These are phyloP conservation scores for Rhodotorula sp. DNA, from an alignment of 1,284 basidiomycete species.

Conservation along the genomic window DNA sequence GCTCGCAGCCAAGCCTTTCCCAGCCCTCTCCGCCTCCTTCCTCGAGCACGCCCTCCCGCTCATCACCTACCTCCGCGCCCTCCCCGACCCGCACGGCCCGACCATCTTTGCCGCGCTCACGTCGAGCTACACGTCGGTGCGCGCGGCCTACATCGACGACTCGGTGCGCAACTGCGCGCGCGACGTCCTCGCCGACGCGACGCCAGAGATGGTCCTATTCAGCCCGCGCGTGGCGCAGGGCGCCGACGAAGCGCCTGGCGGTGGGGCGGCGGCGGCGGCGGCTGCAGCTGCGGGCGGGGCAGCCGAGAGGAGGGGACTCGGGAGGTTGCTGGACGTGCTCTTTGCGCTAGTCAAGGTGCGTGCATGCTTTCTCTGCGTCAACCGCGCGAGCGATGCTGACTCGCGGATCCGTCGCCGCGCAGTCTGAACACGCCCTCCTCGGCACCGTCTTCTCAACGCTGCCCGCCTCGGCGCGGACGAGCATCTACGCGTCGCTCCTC, in stretches of 20 bases:
- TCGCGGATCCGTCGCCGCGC: not conserved
- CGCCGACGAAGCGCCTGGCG: not conserved
- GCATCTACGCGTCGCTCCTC: constrained; percentile 42
- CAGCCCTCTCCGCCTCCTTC: constrained; percentile 32
- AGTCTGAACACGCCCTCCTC: constrained; percentile 38
- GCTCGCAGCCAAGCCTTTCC: constrained; percentile 37
- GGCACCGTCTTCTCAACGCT: constrained; percentile 33
- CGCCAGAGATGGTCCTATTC: constrained; percentile 3
- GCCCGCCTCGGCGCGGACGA: not conserved
- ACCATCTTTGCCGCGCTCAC: constrained; percentile 5
- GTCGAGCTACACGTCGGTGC: constrained; percentile 17
- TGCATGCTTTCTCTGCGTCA: not conserved
- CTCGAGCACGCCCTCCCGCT: constrained; percentile 38
- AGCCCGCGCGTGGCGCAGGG: constrained; percentile 1
- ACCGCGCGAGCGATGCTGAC: not conserved
- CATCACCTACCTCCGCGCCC: constrained; percentile 36
- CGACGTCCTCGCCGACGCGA: constrained; percentile 37
- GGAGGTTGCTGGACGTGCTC: constrained; percentile 35
- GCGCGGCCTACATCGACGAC: constrained; percentile 32
- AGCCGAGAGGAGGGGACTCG: constrained; percentile 23
- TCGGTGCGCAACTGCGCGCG: constrained; percentile 22
- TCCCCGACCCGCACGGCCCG: constrained; percentile 27
- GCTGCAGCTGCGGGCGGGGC: not conserved
- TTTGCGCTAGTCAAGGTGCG: constrained; percentile 37
- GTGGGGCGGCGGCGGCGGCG: not conserved